phyloP scores from a whole-genome alignment of 2,329 filamentous ascomycete species.

The Cadophora luteo-olivacea region DNA sequence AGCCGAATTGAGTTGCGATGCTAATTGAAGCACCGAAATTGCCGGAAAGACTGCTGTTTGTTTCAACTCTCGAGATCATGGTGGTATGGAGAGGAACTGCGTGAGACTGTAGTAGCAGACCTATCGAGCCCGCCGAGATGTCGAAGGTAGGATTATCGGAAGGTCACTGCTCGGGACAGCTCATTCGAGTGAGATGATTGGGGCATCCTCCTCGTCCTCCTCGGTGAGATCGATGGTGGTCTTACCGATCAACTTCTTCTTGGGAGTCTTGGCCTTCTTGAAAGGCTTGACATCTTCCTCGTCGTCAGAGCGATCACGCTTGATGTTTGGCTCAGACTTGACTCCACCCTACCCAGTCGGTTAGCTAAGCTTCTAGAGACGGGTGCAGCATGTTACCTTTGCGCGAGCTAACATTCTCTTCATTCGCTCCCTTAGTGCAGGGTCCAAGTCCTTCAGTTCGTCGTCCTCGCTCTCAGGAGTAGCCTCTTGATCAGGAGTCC shows the following conservation, averaged over 20 bases:
- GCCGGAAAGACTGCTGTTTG: too few species aligned
- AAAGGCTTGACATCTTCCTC: conserved; percentile 4
- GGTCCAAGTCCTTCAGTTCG: not conserved
- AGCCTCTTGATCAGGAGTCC: not conserved
- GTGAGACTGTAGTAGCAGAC: too few species aligned
- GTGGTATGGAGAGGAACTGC: too few species aligned
- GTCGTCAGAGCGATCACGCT: conserved; percentile 19
- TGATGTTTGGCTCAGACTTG: conserved; percentile 11
- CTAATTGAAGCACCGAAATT: too few species aligned
- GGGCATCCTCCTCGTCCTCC: conserved; percentile 13
- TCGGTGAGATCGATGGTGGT: conserved; percentile 30
- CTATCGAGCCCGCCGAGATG: not conserved
- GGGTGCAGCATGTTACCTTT: too few species aligned
- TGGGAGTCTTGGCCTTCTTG: conserved; percentile 1
- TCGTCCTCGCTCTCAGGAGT: not conserved
- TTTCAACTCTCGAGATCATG: too few species aligned
- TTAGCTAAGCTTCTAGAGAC: not conserved
- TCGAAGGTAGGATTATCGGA: not conserved
- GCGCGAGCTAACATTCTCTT: too few species aligned
- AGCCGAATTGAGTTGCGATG: too few species aligned
- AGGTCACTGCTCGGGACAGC: not conserved
- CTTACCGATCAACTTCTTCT: conserved; percentile 25
- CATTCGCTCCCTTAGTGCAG: too few species aligned
- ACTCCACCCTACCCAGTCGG: not conserved
- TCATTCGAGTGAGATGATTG: conserved; percentile 8